phyloP scores from a whole-genome alignment of 2,329 filamentous ascomycete species.

The Fusarium marasasianum region DNA sequence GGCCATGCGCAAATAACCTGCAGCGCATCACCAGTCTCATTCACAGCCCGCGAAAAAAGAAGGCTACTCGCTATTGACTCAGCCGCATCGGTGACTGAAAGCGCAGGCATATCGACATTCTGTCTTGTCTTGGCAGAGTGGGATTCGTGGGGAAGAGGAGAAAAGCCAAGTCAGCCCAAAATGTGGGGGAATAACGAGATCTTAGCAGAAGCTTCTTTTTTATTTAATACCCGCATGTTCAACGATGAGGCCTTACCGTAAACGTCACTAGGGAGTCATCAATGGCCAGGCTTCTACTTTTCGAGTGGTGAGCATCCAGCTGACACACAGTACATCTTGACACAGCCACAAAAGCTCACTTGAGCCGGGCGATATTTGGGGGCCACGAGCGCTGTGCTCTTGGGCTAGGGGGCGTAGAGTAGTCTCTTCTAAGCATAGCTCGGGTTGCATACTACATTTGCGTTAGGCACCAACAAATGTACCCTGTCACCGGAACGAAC shows the following conservation, averaged over 20 bases:
- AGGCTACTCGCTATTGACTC: neutral
- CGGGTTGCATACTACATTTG: neutral
- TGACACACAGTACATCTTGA: neutral
- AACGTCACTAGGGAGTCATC: neutral
- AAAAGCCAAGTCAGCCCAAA: neutral
- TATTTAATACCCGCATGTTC: neutral
- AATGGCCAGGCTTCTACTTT: slow-evolving; percentile 8
- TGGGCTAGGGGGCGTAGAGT: neutral
- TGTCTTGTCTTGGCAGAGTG: neutral
- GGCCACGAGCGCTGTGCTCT: neutral
- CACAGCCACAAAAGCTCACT: slow-evolving; percentile 17
- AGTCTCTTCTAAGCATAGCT: neutral
- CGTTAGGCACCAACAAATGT: slow-evolving; percentile 18
- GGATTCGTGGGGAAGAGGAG: neutral
- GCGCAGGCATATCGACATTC: slow-evolving; percentile 22
- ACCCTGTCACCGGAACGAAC: neutral
- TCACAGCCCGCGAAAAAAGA: neutral
- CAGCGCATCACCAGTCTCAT: slow-evolving; percentile 17
- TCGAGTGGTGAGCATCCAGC: slow-evolving; percentile 12
- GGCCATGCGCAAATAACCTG: slow-evolving; percentile 67
- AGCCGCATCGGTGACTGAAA: neutral
- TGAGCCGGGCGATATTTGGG: neutral
- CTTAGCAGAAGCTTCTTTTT: neutral
- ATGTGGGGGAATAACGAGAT: neutral
- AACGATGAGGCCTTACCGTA: neutral